Base-by-base conservation (phyloP, 1,284 basidiomycete genomes). In the Sanguinoderma infundibulare region DNA sequence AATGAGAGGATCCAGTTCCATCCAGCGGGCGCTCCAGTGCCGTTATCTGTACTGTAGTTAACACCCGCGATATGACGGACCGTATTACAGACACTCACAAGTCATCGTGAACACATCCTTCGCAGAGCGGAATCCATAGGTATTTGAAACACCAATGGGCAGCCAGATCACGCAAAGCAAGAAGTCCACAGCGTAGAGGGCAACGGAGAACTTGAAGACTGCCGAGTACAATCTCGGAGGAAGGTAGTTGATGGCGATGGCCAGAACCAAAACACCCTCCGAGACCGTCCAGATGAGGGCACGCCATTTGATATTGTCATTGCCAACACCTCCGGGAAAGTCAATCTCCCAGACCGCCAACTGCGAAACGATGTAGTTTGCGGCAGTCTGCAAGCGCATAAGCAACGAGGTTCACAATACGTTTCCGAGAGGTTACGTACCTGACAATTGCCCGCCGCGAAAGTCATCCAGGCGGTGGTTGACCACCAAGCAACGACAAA, bases 401-500 rank as follows among this genome's bases (percentile, higher is more conserved):
- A 55, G 26, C 22, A 49, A 15, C 28, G 8, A 28, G 0, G 9
- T 30, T 12, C 32, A 20, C 30, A 52, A 3, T 30, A 51, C n/a
- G 22, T 36, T 30, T 20, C 46, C 14, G 24, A 46, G n/a, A 12
- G 38, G 10, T 14, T 61, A 49, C 79, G 35, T 54, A 89, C 92
- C 77, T 94, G 91, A 62, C 90, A 92, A 70, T 92, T 94, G 42
- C 89, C 85, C 14, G 94, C 93, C 53, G 87, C 82, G 69, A 94
- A 95, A 0, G 92, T 94, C 85, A 94, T 94, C 94, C 94, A 95
- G 17, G 93, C 93, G 0, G 93, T 94, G 63, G 85, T 87, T 28
- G 91, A 83, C 92, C 92, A 95, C 91, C 91, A 95, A 49, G 93
- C 92, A 30, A 95, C 93, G 57, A 94, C 74, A 77, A 95, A 95